These are phyloP conservation scores for Raphanus hybrid DNA, from an alignment of 441 rosid genomes.

Conservation along the genomic window DNA sequence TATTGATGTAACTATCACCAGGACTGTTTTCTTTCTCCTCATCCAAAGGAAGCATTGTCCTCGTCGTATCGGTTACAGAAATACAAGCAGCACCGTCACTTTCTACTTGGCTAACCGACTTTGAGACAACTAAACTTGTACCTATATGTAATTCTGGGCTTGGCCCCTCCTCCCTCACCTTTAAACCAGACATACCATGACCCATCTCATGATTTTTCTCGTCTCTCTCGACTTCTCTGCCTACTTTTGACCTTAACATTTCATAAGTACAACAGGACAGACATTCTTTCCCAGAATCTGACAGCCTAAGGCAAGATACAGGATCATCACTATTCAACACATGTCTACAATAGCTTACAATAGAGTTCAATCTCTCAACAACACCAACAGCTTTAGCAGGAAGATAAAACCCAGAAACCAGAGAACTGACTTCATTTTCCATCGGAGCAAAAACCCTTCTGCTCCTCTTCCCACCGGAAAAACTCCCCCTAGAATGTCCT, in stretches of 20 bases:
- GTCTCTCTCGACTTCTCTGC: constrained; percentile 38
- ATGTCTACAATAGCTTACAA: constrained; percentile 57
- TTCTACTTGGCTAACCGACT: constrained; percentile 22
- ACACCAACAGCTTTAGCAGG: constrained; percentile 35
- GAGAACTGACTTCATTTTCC: constrained; percentile 43
- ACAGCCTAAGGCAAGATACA: constrained; percentile 51
- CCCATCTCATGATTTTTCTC: constrained; percentile 36
- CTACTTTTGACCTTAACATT: constrained; percentile 30
- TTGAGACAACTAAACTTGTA: constrained; percentile 32
- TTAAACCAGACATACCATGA: constrained; percentile 33
- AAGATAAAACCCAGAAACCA: constrained; percentile 29
- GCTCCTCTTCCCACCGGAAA: constrained; percentile 62
- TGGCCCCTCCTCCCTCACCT: constrained; percentile 29
- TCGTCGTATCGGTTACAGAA: constrained; percentile 35
- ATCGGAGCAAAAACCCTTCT: constrained; percentile 74
- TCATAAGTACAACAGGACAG: constrained; percentile 19
- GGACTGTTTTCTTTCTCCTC: constrained; percentile 34
- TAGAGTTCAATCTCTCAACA: constrained; percentile 49
- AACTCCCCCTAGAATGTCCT: constrained; percentile 57
- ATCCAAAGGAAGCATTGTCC: constrained; percentile 30
- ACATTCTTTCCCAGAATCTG: constrained; percentile 42
- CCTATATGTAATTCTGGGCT: constrained; percentile 22
- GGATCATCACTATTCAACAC: constrained; percentile 70
- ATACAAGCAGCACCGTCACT: constrained; percentile 33
- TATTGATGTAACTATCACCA: constrained; percentile 16